phyloP scores from a whole-genome alignment of 192 early-diverging fungal species.

The Backusella luteola region DNA sequence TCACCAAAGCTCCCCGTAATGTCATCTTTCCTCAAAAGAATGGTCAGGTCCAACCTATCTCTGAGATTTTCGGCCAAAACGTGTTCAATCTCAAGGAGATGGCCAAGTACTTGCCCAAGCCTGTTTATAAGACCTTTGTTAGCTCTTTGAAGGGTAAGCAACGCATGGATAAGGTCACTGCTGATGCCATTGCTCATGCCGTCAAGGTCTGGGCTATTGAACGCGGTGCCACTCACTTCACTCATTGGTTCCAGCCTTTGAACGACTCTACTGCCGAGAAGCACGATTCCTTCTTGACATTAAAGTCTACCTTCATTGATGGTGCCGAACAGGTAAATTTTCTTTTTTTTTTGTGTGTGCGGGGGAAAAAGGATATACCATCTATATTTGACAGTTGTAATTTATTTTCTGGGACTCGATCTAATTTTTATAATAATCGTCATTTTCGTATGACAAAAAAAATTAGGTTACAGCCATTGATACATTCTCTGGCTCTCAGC shows the following conservation, averaged over 20 bases:
- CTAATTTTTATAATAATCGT: not conserved
- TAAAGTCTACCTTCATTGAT: slow-evolving; percentile 78
- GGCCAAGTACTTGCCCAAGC: slow-evolving; percentile 89
- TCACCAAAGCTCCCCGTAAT: slow-evolving; percentile 65
- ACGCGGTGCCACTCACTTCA: slow-evolving; percentile 96
- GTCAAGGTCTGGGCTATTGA: slow-evolving; percentile 97
- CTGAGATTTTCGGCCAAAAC: slow-evolving; percentile 90
- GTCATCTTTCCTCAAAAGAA: slow-evolving; percentile 78
- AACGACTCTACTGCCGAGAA: slow-evolving; percentile 98
- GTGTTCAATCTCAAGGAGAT: slow-evolving; percentile 93
- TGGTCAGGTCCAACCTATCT: slow-evolving; percentile 75
- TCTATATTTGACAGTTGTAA: slow-evolving; percentile 11
- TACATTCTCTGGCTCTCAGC: slow-evolving; percentile 93
- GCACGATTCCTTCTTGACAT: slow-evolving; percentile 96
- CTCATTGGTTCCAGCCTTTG: slow-evolving; percentile 99
- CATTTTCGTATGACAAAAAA: not conserved
- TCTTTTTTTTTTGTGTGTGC: not conserved
- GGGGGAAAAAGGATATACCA: not conserved
- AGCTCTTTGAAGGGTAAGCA: slow-evolving; percentile 92
- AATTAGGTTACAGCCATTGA: slow-evolving; percentile 71
- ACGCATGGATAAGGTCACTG: slow-evolving; percentile 87
- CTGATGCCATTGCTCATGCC: slow-evolving; percentile 97
- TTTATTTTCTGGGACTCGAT: slow-evolving; percentile 7
- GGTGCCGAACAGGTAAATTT: slow-evolving; percentile 77
- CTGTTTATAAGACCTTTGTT: slow-evolving; percentile 86